Percentiles rank a stretch among this genome's conserved stretches.
Evolutionary conservation across 176 grass and related monocot species (phyloP).

Genomic region (Poa pratensis): DNA sequence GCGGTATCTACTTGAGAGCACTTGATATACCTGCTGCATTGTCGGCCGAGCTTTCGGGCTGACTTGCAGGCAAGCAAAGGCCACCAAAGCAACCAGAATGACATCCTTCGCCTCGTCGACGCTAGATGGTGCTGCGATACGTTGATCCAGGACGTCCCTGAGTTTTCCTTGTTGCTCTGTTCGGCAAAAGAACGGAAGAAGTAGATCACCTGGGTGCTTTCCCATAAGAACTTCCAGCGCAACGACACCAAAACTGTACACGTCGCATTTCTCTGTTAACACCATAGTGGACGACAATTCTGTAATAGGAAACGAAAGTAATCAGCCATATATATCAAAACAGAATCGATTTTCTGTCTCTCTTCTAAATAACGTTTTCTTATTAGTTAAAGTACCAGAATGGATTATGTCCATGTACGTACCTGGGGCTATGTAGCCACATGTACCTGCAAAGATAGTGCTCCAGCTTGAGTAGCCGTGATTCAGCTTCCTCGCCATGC

Average conservation of each 20-base stretch:
- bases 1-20: neutral
- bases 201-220: constrained; percentile 24
- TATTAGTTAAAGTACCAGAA: neutral
- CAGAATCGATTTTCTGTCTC: neutral
- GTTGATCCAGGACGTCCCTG: constrained; percentile 11
- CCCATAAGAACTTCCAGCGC: constrained; percentile 40
- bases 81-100: constrained; percentile 18
- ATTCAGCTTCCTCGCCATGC: constrained; percentile 39
- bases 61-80: constrained; percentile 42
- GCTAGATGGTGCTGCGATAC: neutral
- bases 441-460: constrained; percentile 41
- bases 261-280: constrained; percentile 36
- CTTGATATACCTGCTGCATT: constrained; percentile 36
- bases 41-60: constrained; percentile 27
- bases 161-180: neutral
- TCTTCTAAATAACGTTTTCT: neutral
- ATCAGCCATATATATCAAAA: neutral
- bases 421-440: constrained; percentile 48
- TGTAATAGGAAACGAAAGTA: neutral
- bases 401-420: neutral
- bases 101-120: neutral
- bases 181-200: constrained; percentile 43
- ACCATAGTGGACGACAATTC: constrained; percentile 30
- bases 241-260: constrained; percentile 32
- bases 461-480: constrained; percentile 34